Conservation (phyloP, 2,329 filamentous ascomycete species). For the Aspergillus felis region DNA sequence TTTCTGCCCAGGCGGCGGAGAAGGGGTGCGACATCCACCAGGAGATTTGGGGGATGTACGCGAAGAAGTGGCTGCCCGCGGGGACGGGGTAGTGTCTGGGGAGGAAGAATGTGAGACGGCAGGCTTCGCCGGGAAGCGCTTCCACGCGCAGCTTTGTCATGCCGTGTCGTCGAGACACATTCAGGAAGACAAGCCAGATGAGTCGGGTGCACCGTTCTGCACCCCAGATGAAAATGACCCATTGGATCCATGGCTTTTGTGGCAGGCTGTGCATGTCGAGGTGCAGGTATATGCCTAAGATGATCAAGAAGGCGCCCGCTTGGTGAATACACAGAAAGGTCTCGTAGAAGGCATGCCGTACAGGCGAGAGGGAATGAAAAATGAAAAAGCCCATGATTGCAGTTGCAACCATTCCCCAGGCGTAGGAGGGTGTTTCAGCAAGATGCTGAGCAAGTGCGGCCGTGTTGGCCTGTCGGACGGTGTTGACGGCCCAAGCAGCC, state of each 20-base stretch:
- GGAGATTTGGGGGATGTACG: slow-evolving; percentile 52
- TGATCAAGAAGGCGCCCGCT: slow-evolving; percentile 38
- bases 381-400: slow-evolving; percentile 37
- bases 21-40: slow-evolving; percentile 49
- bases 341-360: slow-evolving; percentile 46
- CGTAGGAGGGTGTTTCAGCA: slow-evolving; percentile 38
- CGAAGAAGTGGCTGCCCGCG: slow-evolving; percentile 58
- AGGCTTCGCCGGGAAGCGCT: slow-evolving; percentile 58
- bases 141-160: slow-evolving; percentile 53
- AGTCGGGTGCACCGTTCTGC: slow-evolving; percentile 46
- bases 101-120: slow-evolving; percentile 58
- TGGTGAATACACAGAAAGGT: slow-evolving; percentile 48
- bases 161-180: slow-evolving; percentile 47
- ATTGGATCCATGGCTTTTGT: slow-evolving; percentile 36
- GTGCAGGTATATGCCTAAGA: slow-evolving; percentile 45
- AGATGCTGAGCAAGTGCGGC: slow-evolving; percentile 26
- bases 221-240: slow-evolving; percentile 37
- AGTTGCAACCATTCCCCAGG: slow-evolving; percentile 44
- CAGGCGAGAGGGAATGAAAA: slow-evolving; percentile 42
- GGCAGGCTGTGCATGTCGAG: slow-evolving; percentile 39
- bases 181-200: slow-evolving; percentile 50
- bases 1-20: slow-evolving; percentile 42
- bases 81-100: slow-evolving; percentile 50
- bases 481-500: slow-evolving; percentile 72
- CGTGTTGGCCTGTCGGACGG: slow-evolving; percentile 35